Base-by-base conservation (phyloP, 2,329 filamentous ascomycete species). In the Diplodia corticola region DNA sequence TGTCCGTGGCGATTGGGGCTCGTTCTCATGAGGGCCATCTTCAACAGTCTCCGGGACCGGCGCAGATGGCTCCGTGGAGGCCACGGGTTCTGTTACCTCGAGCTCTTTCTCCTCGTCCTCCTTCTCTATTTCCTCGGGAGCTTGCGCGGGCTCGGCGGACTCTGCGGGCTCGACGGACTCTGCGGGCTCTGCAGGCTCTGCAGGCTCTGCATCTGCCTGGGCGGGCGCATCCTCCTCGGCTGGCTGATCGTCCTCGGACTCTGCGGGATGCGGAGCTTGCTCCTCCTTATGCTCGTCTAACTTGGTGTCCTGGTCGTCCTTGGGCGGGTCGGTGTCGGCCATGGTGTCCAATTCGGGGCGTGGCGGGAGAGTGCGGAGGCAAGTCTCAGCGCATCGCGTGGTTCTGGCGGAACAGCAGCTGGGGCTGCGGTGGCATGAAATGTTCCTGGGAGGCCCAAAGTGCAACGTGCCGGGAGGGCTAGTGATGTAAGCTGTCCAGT, bases 311-410 rank as follows among this genome's bases (percentile, higher is more conserved):
- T 40, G 63, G 30, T 33, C 63, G 50, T 50, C 50, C n/a, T n/a
- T 53, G 30, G 49, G 51, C 44, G 53, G 53, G 28, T 50, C 71
- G 69, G 70, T 69, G 73, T 75, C 74, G 73, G 76, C 74, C 76
- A 78, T 78, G 68, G 71, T 73, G 71, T 65, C 46, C 53, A 59
- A 64, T 57, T 68, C 54, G 68, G 53, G 50, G 68, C 65, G 67
- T 67, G 64, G 67, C 67, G 28, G 20, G 44, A 24, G 28, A 17
- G 17, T 10, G 44, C 53, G 33, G 51, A 13, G 4, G 26, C 51
- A 57, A 28, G 44, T n/a, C 63, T 65, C 63, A 65, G 44, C 46
- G 22, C 63, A 65, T 65, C 48, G 63, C 63, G 63, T 40, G 53
- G 26, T 46, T 20, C 10, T 53, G 28, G 40, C 15, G 17, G 5